A percentile compares a stretch with the other conserved stretches of the same genome.
phyloP scores from a whole-genome alignment of 352 stramenopile species.

The Globisporangium radiosum region DNA sequence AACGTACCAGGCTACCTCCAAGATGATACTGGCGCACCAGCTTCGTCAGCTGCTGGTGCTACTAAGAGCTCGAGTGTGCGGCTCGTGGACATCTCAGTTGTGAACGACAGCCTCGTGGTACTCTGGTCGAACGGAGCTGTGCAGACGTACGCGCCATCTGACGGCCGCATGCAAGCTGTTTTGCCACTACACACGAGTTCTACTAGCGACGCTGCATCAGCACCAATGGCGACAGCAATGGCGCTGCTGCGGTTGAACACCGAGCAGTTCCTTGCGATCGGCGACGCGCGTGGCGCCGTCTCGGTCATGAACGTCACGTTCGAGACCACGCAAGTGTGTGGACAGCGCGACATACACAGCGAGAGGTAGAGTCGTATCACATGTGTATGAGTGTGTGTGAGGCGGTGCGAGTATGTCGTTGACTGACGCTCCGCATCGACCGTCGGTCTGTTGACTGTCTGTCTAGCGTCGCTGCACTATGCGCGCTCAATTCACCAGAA shows the following conservation, averaged over 20 bases:
- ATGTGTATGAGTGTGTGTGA: too few species aligned
- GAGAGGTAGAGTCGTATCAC: constrained; percentile 2
- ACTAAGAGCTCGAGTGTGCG: constrained; percentile 1
- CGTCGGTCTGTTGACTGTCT: neutral
- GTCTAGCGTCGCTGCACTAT: constrained; percentile 10
- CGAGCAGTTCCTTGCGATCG: constrained; percentile 7
- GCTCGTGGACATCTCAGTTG: constrained; percentile 5
- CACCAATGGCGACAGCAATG: constrained; percentile 3
- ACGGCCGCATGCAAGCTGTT: constrained; percentile 25
- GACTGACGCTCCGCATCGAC: neutral
- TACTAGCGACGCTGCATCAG: too few species aligned
- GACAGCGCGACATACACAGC: constrained; percentile 5
- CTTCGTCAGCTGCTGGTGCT: too few species aligned
- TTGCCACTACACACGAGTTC: neutral
- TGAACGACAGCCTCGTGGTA: constrained; percentile 12
- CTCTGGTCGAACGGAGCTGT: constrained; percentile 28
- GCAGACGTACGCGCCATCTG: constrained; percentile 20
- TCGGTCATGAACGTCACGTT: constrained; percentile 7
- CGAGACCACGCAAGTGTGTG: neutral
- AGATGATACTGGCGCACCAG: neutral
- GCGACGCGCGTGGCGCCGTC: constrained; percentile 5
- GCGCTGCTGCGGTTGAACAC: neutral
- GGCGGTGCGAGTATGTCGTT: too few species aligned
- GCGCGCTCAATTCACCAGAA: neutral
- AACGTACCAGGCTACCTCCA: constrained; percentile 2